Conservation (phyloP, 2,329 filamentous ascomycete genomes). For the Venturia aucupariae region DNA sequence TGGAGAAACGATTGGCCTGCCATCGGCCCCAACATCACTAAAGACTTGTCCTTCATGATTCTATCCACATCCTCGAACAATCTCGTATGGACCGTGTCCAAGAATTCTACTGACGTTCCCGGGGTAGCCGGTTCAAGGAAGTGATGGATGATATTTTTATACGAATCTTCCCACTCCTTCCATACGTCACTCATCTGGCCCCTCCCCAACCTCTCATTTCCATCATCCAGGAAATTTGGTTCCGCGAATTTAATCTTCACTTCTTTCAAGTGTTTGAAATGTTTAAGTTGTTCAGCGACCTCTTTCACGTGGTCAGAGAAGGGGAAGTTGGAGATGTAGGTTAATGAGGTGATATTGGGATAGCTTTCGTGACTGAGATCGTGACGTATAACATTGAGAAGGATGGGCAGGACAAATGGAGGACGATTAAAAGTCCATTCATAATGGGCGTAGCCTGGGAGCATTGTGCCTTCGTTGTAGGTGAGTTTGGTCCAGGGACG, state of each 20-base stretch:
- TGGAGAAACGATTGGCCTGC: background rate
- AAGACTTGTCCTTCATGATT: background rate
- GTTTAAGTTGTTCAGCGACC: constrained; percentile 21
- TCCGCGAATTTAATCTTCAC: constrained; percentile 34
- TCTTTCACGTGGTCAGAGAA: constrained; percentile 48
- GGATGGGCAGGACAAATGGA: constrained; percentile 50
- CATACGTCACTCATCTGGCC: constrained; percentile 34
- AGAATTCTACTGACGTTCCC: background rate
- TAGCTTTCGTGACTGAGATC: constrained; percentile 19
- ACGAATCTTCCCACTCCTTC: constrained; percentile 21
- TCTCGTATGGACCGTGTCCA: background rate
- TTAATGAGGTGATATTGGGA: constrained; percentile 35
- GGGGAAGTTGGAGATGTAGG: constrained; percentile 60
- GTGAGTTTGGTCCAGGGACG: constrained; percentile 55
- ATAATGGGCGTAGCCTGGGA: constrained; percentile 61
- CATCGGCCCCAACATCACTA: background rate
- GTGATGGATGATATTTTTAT: background rate
- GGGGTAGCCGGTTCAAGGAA: background rate
- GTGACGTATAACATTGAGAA: constrained; percentile 25
- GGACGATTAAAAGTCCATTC: constrained; percentile 60
- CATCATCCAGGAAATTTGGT: constrained; percentile 28
- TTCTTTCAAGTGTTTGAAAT: constrained; percentile 24
- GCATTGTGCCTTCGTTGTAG: constrained; percentile 67
- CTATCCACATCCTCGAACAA: constrained; percentile 1
- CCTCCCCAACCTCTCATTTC: constrained; percentile 28